These are phyloP conservation scores for Sutorius australiensis DNA, from an alignment of 768 basidiomycete genomes.

Conservation along the genomic window DNA sequence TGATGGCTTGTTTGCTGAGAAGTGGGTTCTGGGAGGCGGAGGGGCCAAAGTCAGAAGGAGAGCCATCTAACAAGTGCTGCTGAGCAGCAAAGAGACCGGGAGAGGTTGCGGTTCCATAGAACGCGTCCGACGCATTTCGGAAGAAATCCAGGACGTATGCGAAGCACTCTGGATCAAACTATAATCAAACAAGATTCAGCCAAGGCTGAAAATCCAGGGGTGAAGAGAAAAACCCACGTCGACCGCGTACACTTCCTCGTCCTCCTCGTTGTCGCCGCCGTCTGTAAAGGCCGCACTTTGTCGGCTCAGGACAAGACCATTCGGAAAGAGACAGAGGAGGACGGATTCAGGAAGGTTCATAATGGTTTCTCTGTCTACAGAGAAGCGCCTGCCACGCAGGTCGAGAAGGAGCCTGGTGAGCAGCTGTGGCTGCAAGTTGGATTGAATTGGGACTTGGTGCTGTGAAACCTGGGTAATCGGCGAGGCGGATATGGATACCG, in stretches of 20 bases:
- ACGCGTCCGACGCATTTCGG: slow-evolving; percentile 77
- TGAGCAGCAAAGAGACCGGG: slow-evolving; percentile 78
- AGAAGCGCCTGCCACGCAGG: slow-evolving; percentile 85
- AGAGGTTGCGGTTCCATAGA: slow-evolving; percentile 78
- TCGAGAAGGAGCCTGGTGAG: slow-evolving; percentile 88
- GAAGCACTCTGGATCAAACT: slow-evolving; percentile 99
- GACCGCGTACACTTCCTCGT: slow-evolving; percentile 92
- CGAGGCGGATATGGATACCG: slow-evolving; percentile 45
- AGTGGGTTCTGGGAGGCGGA: slow-evolving; percentile 83
- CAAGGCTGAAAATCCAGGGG: not conserved
- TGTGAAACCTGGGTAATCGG: slow-evolving; percentile 58
- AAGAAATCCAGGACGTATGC: slow-evolving; percentile 92
- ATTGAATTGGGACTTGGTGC: slow-evolving; percentile 51
- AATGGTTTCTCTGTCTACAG: slow-evolving; percentile 94
- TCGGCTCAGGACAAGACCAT: slow-evolving; percentile 89
- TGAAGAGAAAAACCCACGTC: slow-evolving; percentile 63
- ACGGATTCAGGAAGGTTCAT: slow-evolving; percentile 99
- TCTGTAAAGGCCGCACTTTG: slow-evolving; percentile 75
- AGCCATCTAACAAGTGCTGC: slow-evolving; percentile 70
- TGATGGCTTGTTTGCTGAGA: slow-evolving; percentile 94
- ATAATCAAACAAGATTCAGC: slow-evolving; percentile 4
- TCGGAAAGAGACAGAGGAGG: slow-evolving; percentile 93
- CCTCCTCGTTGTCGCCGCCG: slow-evolving; percentile 69
- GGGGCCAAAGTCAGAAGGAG: slow-evolving; percentile 55
- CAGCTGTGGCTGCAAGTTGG: slow-evolving; percentile 79